These are phyloP conservation scores for Penicillium glabrum DNA, from an alignment of 2,329 filamentous ascomycete genomes.

Conservation along the genomic window DNA sequence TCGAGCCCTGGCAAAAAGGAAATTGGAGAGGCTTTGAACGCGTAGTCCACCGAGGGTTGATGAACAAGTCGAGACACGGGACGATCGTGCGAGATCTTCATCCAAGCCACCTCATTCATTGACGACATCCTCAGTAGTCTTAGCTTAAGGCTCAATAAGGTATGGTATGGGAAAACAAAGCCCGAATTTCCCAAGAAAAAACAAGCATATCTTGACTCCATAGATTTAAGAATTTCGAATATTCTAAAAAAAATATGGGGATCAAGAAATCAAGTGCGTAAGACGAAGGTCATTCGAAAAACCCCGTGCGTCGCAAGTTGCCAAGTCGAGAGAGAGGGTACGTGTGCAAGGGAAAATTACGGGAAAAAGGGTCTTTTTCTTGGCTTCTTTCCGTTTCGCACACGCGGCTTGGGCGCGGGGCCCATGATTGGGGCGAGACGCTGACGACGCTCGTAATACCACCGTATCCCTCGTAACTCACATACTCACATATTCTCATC, in stretches of 20 bases:
- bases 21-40: constrained; percentile 18
- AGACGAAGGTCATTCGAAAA: background rate
- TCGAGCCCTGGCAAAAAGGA: constrained; percentile 4
- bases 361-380: constrained; percentile 30
- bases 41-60: constrained; percentile 2
- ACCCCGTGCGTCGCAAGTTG: constrained; percentile 7
- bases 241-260: background rate
- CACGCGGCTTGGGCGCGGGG: constrained; percentile 38
- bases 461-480: constrained; percentile 3
- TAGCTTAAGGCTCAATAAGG: too few relatives aligned
- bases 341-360: constrained; percentile 22
- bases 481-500: constrained; percentile 1
- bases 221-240: background rate
- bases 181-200: background rate
- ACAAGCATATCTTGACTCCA: too few relatives aligned
- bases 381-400: constrained; percentile 30
- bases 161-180: background rate
- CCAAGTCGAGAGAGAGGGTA: constrained; percentile 7
- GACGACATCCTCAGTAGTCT: background rate
- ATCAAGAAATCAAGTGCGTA: constrained; percentile 1
- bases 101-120: constrained; percentile 2
- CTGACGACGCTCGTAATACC: constrained; percentile 39
- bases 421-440: constrained; percentile 37
- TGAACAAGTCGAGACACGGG: constrained; percentile 5
- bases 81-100: constrained; percentile 11